Base-by-base conservation (phyloP, 148 eudicot genomes). In the Fagopyrum homotropicum region DNA sequence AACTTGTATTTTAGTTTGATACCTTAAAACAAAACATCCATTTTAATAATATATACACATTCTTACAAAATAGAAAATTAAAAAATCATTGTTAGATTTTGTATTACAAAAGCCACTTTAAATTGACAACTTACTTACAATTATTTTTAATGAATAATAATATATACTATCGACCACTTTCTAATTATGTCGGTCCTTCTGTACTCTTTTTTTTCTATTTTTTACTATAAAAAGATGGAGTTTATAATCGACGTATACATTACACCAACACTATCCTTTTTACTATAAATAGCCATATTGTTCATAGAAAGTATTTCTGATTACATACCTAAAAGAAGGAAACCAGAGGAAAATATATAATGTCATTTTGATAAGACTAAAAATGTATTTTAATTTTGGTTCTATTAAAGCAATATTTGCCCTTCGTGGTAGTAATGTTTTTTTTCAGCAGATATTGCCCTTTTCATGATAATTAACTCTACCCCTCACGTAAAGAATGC, bases 1-100 rank as follows among this genome's bases (percentile, higher is more conserved):
- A 66, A 19, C n/a, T 66, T 66, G 71, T 66, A 66, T 40, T 66
- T 66, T 40, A 12, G 40, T 40, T 66, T 66, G 71, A 40, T 66
- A 66, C 71, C 71, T 66, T 66, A 66, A 66, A 66, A 40, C 45
- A 11, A 43, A 40, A 66, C 16, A 66, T 40, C 71, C 46, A 66
- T 66, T 45, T 6, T 66, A 40, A 66, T 29, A 15, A 3, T 63
- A 63, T 63, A 30, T 6, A 3, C 26, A 63, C 30, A 30, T 44
- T 63, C 16, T 11, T 63, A 14, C 15, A 66, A 14, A 46, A 15
- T 35, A 66, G 5, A 7, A 64, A 66, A 66, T 40, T 57, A 35
- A 49, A 49, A 22, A 49, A 4, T 49, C 12, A 8, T 35, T 0
- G 19, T 43, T 40, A 35, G 71, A 66, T 66, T 43, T 66, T 40